Percentiles rank a stretch among this genome's conserved stretches.
These are phyloP conservation scores for Scutellaria barbata DNA, from an alignment of 257 asterid genomes.

Conservation along the genomic window DNA sequence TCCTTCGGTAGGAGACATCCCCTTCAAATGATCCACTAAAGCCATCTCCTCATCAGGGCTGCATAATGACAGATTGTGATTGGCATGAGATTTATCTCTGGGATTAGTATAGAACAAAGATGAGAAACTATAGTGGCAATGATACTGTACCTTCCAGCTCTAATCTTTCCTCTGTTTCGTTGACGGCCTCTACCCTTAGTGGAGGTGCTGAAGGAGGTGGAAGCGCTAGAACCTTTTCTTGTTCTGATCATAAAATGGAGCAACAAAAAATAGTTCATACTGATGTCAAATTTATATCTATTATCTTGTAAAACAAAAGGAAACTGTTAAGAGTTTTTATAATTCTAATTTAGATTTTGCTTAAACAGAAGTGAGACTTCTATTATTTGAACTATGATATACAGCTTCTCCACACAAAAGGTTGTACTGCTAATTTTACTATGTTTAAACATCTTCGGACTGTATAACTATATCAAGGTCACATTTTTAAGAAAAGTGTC, in stretches of 20 bases:
- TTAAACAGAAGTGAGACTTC: neutral
- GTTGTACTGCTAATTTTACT: neutral
- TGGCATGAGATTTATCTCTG: conserved; percentile 19
- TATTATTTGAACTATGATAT: neutral
- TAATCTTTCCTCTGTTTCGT: conserved; percentile 83
- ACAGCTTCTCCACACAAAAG: neutral
- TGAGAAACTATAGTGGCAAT: conserved; percentile 16
- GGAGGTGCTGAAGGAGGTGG: conserved; percentile 56
- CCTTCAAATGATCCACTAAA: conserved; percentile 83
- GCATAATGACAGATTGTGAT: conserved; percentile 30
- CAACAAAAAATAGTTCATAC: conserved; percentile 8
- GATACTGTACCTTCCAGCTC: conserved; percentile 87
- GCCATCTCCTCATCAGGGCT: conserved; percentile 95
- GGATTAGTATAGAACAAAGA: conserved; percentile 14
- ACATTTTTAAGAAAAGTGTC: neutral
- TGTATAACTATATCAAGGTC: neutral
- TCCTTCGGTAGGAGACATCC: conserved; percentile 74
- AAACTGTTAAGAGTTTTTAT: no score
- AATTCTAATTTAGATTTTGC: no score
- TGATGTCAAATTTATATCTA: neutral
- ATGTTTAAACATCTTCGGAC: neutral
- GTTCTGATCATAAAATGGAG: conserved; percentile 56
- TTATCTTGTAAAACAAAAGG: neutral
- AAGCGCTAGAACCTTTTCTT: conserved; percentile 69
- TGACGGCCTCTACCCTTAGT: conserved; percentile 86